Base-by-base conservation (phyloP, 805 yeast species). In the Clavispora phyllophila region DNA sequence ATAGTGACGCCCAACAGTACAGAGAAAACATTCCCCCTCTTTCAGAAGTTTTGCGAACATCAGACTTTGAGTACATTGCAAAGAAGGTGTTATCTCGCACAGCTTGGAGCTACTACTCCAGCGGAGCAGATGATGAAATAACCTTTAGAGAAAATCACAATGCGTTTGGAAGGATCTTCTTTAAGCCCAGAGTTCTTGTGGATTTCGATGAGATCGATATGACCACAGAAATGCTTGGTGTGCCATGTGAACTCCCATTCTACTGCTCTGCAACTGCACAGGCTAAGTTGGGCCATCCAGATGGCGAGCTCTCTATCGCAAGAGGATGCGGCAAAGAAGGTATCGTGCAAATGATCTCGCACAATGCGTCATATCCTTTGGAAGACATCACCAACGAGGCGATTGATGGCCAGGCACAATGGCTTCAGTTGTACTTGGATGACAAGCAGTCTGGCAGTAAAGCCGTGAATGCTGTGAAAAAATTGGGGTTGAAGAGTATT, bases 61-160 rank as follows among this genome's bases (percentile, higher is more conserved):
- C 60, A 13, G 76, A 72, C 40, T 72, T 72, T 36, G 76, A 71
- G 45, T 55, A 47, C 22, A 54, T 69, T n/a, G 74, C 76, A 8
- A 52, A 55, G 33, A 48, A 65, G 36, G 53, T 57, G 4, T 47
- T 70, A 17, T 56, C 70, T 4, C 51, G 46, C 5, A 49, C 55
- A 5, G 67, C 73, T 1, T 70, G 67, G 65, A 62, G 65, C 14
- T 76, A 73, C 63, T 91, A 89, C 60, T 84, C 95, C 4, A 79
- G 89, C 27, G 98, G 91, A 9, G 76, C 96, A 14, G 97, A 91
- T 63, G 98, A 91, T 62, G 98, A 91, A 66, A 78, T 91, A 52
- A 77, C 96, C 2, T 60, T 86, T 56, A 76, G 98, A 53, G 96
- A 90, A 57, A 91, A 91, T 66, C 97, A 89, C 61, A 75, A 81